These are phyloP conservation scores for Cladosporium phlei DNA, from an alignment of 2,329 filamentous ascomycete genomes.

Conservation along the genomic window DNA sequence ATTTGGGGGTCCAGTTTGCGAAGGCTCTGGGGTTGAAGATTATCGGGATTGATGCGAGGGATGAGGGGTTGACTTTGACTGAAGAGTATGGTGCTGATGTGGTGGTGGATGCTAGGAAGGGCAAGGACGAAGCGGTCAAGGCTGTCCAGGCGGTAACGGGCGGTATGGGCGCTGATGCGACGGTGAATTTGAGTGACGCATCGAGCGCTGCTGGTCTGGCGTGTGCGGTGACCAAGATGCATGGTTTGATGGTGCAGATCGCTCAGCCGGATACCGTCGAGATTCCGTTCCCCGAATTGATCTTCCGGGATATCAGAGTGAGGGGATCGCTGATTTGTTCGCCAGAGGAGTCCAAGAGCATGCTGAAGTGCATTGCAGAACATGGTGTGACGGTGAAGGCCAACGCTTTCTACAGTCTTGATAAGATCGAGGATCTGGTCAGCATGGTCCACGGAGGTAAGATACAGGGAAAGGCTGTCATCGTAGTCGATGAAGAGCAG, in stretches of 20 bases:
- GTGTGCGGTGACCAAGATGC: conserved; percentile 55
- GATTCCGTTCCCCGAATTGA: conserved; percentile 44
- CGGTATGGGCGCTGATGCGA: conserved; percentile 48
- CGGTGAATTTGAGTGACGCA: conserved; percentile 53
- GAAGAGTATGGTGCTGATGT: conserved; percentile 47
- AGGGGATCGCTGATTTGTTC: conserved; percentile 38
- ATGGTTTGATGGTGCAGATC: conserved; percentile 55
- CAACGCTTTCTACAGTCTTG: conserved; percentile 49
- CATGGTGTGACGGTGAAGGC: conserved; percentile 47
- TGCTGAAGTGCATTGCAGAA: conserved; percentile 33
- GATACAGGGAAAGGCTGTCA: conserved; percentile 52
- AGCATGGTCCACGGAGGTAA: conserved; percentile 49
- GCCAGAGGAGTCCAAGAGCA: conserved; percentile 30
- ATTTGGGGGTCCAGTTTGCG: conserved; percentile 51
- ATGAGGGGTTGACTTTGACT: conserved; percentile 49
- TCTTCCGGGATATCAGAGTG: conserved; percentile 52
- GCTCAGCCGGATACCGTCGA: conserved; percentile 45
- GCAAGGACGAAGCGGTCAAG: conserved; percentile 45
- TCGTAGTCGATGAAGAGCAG: conserved; percentile 48
- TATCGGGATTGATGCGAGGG: conserved; percentile 52
- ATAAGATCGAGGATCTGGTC: conserved; percentile 49
- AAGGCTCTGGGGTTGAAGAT: conserved; percentile 48
- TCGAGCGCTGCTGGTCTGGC: conserved; percentile 45
- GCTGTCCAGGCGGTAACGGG: conserved; percentile 46
- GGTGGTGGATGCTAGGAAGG: conserved; percentile 49